phyloP scores from a whole-genome alignment of 2,329 filamentous ascomycete species.

The Claviceps spartinae region DNA sequence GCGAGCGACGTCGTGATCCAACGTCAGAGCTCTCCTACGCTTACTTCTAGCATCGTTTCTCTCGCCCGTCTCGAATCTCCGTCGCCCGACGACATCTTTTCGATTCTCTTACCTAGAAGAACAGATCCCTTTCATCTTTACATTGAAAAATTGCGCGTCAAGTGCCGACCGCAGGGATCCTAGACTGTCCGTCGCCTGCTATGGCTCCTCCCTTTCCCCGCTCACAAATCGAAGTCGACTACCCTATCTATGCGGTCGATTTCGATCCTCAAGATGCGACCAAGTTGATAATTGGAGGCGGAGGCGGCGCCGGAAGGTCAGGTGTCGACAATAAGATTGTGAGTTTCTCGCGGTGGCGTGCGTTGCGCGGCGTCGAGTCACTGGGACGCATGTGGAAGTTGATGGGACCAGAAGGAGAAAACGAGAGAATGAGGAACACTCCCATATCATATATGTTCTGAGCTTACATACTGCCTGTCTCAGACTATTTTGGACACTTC shows the following conservation, averaged over 20 bases:
- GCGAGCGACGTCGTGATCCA: too few relatives aligned
- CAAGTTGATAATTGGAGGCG: slow-evolving; percentile 70
- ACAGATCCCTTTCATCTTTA: not conserved
- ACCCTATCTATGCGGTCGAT: slow-evolving; percentile 76
- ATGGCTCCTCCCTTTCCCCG: slow-evolving; percentile 30
- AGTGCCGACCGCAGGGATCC: not conserved
- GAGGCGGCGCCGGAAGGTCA: slow-evolving; percentile 68
- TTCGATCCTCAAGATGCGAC: slow-evolving; percentile 72
- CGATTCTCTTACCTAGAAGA: too few relatives aligned
- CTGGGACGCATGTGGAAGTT: not conserved
- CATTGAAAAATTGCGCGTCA: not conserved
- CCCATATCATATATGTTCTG: not conserved
- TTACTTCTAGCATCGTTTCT: too few relatives aligned
- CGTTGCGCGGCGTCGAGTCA: not conserved
- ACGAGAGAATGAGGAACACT: not conserved
- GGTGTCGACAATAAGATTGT: slow-evolving; percentile 83
- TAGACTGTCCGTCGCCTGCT: not conserved
- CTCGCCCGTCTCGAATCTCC: too few relatives aligned
- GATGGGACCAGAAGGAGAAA: not conserved
- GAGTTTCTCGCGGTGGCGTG: slow-evolving; percentile 19
- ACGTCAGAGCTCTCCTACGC: too few relatives aligned
- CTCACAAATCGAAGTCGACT: slow-evolving; percentile 57
- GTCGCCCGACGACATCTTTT: too few relatives aligned
- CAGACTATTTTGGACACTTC: slow-evolving; percentile 62
- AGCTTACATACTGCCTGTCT: slow-evolving; percentile 4